phyloP scores from a whole-genome alignment of 768 basidiomycete genomes.

The Cystofilobasidium capitatum region DNA sequence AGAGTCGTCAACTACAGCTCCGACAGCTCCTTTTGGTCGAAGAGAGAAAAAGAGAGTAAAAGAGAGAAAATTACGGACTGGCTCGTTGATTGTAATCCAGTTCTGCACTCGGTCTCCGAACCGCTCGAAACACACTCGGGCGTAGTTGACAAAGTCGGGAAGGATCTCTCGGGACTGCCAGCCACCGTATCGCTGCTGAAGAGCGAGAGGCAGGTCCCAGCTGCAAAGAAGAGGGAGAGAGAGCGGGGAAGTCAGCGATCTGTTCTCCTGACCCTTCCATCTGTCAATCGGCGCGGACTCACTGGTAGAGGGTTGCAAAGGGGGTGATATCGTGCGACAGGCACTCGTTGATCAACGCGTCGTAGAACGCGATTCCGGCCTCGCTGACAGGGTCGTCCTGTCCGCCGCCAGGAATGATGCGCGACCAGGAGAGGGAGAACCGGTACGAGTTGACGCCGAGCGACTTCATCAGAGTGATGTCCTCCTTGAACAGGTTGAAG shows the following conservation, averaged over 20 bases:
- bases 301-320: too few species aligned
- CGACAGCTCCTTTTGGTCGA: neutral
- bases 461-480: constrained; percentile 52
- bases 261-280: neutral
- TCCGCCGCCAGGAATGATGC: constrained; percentile 64
- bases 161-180: constrained; percentile 64
- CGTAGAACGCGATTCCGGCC: constrained; percentile 58
- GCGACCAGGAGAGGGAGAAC: constrained; percentile 67
- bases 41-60: too few species aligned
- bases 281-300: constrained; percentile 33
- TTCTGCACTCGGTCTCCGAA: constrained; percentile 69
- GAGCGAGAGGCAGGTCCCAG: constrained; percentile 68
- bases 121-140: constrained; percentile 56
- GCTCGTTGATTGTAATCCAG: constrained; percentile 68
- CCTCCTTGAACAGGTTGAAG: constrained; percentile 43
- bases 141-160: constrained; percentile 56
- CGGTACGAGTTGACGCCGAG: constrained; percentile 66
- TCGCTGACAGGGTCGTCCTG: constrained; percentile 63
- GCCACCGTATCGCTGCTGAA: constrained; percentile 64
- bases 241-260: neutral
- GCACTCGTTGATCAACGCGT: constrained; percentile 58
- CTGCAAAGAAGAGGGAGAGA: constrained; percentile 36
- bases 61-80: constrained; percentile 41
- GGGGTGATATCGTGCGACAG: constrained; percentile 56
- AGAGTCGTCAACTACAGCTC: neutral